A percentile compares a stretch with the other conserved stretches of the same genome.
Conservation (phyloP, 1,284 basidiomycete genomes). For the Anthracocystis walkeri region DNA sequence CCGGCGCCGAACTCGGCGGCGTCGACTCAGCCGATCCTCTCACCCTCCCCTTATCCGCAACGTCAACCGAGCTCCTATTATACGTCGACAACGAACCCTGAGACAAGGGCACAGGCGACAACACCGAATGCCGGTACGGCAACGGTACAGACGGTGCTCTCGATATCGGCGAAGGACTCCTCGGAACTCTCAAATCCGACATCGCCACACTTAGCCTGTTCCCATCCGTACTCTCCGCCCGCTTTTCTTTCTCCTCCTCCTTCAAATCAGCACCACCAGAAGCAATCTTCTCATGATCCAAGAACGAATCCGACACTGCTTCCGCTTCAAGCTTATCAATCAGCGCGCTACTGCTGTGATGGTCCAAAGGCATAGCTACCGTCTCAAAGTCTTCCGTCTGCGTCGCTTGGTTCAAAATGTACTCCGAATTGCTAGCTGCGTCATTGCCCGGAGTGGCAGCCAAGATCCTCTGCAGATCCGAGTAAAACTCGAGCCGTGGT, state of each 20-base stretch:
- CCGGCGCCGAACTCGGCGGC: constrained; percentile 17
- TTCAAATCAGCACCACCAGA: background rate
- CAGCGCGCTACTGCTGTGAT: constrained; percentile 25
- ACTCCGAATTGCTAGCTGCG: constrained; percentile 26
- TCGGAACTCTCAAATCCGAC: background rate
- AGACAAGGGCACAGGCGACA: background rate
- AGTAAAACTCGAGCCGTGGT: constrained; percentile 52
- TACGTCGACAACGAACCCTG: constrained; percentile 21
- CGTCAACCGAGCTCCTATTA: constrained; percentile 10
- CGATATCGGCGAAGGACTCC: constrained; percentile 18
- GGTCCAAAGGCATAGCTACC: constrained; percentile 41
- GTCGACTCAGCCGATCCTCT: constrained; percentile 10
- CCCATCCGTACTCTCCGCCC: background rate
- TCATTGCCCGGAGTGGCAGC: constrained; percentile 45
- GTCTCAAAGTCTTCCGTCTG: constrained; percentile 19
- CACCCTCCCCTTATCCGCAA: background rate
- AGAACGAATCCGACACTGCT: constrained; percentile 26
- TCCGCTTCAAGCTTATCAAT: constrained; percentile 41
- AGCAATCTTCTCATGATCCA: constrained; percentile 29
- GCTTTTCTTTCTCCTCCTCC: background rate
- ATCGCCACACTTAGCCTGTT: constrained; percentile 3
- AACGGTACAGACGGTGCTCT: constrained; percentile 24
- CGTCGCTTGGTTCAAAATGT: constrained; percentile 25
- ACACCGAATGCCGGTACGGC: constrained; percentile 34
- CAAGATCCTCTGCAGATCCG: constrained; percentile 39